Conservation (phyloP, 1,139 yeast species). For the Hyphopichia fennica region DNA sequence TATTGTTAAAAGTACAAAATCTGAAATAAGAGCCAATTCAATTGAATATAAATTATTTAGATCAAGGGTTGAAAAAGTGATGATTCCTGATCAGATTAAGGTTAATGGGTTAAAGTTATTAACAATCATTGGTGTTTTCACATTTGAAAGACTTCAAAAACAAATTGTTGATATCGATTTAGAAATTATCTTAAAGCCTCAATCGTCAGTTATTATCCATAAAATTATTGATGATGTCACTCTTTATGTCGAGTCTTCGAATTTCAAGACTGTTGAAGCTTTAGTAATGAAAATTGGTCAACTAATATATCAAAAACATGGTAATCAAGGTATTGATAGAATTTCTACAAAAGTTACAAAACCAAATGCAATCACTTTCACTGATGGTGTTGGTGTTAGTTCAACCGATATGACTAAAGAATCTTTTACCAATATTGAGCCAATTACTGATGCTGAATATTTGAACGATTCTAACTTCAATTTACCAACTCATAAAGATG, state of each 20-base stretch:
- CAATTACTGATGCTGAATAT: slow-evolving; percentile 13
- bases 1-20: slow-evolving; percentile 48
- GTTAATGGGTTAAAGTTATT: slow-evolving; percentile 58
- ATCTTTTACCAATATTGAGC: slow-evolving; percentile 28
- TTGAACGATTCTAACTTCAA: slow-evolving; percentile 23
- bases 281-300: slow-evolving; percentile 75
- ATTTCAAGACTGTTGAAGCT: slow-evolving; percentile 92
- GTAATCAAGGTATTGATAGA: slow-evolving; percentile 32
- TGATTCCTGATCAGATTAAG: slow-evolving; percentile 38
- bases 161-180: slow-evolving; percentile 73
- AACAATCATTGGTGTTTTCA: slow-evolving; percentile 87
- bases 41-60: slow-evolving; percentile 40
- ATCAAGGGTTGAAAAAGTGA: slow-evolving; percentile 18
- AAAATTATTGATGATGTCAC: slow-evolving; percentile 48
- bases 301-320: slow-evolving; percentile 45
- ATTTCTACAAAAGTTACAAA: slow-evolving; percentile 69
- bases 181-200: slow-evolving; percentile 41
- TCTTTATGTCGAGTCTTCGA: slow-evolving; percentile 65
- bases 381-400: slow-evolving; percentile 89
- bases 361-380: slow-evolving; percentile 84
- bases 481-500: slow-evolving; percentile 34
- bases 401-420: slow-evolving; percentile 46
- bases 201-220: slow-evolving; percentile 32
- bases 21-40: slow-evolving; percentile 57
- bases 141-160: slow-evolving; percentile 78